Percentiles rank a stretch among this genome's conserved stretches.
These are phyloP conservation scores for Suillus luteus DNA, from an alignment of 768 basidiomycete genomes.

Conservation along the genomic window DNA sequence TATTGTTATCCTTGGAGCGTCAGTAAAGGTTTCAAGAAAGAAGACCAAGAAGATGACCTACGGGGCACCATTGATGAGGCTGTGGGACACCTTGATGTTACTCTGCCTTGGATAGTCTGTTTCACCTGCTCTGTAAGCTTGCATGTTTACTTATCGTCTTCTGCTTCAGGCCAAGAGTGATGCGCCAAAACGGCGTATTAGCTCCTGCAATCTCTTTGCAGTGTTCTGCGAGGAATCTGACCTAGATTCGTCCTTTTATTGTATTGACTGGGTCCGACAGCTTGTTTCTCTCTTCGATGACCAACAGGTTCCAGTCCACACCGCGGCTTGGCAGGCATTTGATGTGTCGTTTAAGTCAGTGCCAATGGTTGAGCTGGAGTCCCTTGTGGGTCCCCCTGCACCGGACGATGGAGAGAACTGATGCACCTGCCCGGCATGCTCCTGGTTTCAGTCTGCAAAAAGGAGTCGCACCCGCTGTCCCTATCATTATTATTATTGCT, in stretches of 20 bases:
- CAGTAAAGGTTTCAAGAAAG: too few species aligned
- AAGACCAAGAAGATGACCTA: constrained; percentile 40
- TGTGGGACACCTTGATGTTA: constrained; percentile 78
- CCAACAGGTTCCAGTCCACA: constrained; percentile 68
- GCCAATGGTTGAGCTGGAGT: constrained; percentile 91
- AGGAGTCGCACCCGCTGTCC: constrained; percentile 81
- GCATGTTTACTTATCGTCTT: not conserved
- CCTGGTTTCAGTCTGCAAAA: constrained; percentile 87
- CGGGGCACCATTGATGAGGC: constrained; percentile 72
- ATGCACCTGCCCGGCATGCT: constrained; percentile 72
- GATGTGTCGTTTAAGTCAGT: constrained; percentile 88
- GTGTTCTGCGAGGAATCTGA: constrained; percentile 83
- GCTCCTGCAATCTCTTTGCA: constrained; percentile 75
- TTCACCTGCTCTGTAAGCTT: not conserved
- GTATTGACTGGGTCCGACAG: constrained; percentile 93
- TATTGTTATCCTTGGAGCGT: too few species aligned
- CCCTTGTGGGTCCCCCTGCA: constrained; percentile 85
- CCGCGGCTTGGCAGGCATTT: constrained; percentile 79
- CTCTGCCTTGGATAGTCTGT: constrained; percentile 84
- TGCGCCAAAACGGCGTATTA: constrained; percentile 68
- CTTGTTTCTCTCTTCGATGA: constrained; percentile 86
- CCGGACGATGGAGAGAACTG: constrained; percentile 83
- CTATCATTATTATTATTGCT: constrained; percentile 86
- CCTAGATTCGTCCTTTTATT: constrained; percentile 82
- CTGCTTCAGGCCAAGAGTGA: constrained; percentile 73